Evolutionary conservation across 2,329 filamentous ascomycete genomes (phyloP).

Genomic region (Sphaerulina vaccinii): DNA sequence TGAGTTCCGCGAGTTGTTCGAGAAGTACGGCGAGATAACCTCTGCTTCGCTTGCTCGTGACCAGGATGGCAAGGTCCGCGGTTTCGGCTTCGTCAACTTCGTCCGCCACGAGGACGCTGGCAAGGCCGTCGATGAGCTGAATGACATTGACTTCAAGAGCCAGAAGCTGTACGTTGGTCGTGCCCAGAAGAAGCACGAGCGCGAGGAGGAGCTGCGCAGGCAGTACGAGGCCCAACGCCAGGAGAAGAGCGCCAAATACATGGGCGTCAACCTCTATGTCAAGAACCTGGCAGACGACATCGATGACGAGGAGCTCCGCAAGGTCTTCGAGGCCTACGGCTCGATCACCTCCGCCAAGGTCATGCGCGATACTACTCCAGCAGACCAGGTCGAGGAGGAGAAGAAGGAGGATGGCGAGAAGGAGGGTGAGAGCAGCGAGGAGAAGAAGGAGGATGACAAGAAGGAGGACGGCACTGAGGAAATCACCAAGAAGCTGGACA

Average conservation of each 20-base stretch:
- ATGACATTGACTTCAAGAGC: conserved; percentile 86
- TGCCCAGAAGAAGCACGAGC: conserved; percentile 99
- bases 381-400: conserved; percentile 47
- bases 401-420: conserved; percentile 49
- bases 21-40: conserved; percentile 89
- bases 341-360: conserved; percentile 98
- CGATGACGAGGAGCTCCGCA: conserved; percentile 95
- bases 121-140: conserved; percentile 85
- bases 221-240: conserved; percentile 96
- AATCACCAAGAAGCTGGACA: conserved; percentile 52
- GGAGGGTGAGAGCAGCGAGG: conserved; percentile 54
- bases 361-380: conserved; percentile 77
- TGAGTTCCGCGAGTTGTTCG: conserved; percentile 90
- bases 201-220: conserved; percentile 97
- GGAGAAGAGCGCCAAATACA: conserved; percentile 99
- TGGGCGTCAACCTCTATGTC: conserved; percentile 98
- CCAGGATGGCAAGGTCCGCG: conserved; percentile 90
- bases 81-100: conserved; percentile 95
- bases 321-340: conserved; percentile 87
- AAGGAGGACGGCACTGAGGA: conserved; percentile 54
- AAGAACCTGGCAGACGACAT: conserved; percentile 98
- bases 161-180: conserved; percentile 97
- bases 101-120: conserved; percentile 83
- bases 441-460: conserved; percentile 55
- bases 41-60: conserved; percentile 93